Evolutionary conservation across 208 protist species (phyloP).

Genomic region (Crithidia acanthocephali): DNA sequence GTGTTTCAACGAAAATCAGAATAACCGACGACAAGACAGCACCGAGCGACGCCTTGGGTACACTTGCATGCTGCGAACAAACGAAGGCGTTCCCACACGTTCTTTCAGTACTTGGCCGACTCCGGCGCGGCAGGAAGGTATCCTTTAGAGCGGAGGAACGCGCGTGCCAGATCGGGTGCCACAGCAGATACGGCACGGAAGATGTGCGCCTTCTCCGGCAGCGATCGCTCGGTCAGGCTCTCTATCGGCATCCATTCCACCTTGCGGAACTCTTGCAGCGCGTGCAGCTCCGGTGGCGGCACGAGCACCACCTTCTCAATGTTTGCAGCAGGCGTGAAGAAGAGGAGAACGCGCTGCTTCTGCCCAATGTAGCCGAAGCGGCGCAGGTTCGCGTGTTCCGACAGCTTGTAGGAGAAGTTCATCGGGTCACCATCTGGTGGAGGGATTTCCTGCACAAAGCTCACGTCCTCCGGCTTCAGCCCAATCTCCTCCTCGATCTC

Average conservation of each 20-base stretch:
- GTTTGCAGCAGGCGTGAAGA: constrained; percentile 46
- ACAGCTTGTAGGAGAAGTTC: constrained; percentile 71
- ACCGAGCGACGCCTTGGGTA: too few relatives aligned
- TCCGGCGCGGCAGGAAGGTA: neutral
- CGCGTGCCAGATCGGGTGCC: constrained; percentile 40
- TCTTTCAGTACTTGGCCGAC: constrained; percentile 21
- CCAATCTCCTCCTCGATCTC: constrained; percentile 85
- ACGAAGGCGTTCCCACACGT: too few relatives aligned
- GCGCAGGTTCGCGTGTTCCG: constrained; percentile 56
- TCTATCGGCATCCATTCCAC: constrained; percentile 61
- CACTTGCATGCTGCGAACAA: too few relatives aligned
- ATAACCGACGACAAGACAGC: too few relatives aligned
- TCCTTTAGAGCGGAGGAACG: constrained; percentile 36
- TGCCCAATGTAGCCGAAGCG: constrained; percentile 76
- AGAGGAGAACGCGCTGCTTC: constrained; percentile 77
- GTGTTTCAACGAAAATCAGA: too few relatives aligned
- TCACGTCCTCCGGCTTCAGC: constrained; percentile 45
- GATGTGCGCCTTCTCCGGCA: constrained; percentile 69
- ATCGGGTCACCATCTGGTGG: constrained; percentile 64
- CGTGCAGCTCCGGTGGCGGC: constrained; percentile 51
- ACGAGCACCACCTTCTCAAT: constrained; percentile 68
- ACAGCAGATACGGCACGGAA: constrained; percentile 52
- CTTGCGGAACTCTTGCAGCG: constrained; percentile 57
- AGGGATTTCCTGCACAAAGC: constrained; percentile 70
- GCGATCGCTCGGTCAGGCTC: constrained; percentile 25